Percentiles rank a stretch among this genome's conserved stretches.
These are phyloP conservation scores for Colletotrichum phormii DNA, from an alignment of 2,329 filamentous ascomycete species.

Conservation along the genomic window DNA sequence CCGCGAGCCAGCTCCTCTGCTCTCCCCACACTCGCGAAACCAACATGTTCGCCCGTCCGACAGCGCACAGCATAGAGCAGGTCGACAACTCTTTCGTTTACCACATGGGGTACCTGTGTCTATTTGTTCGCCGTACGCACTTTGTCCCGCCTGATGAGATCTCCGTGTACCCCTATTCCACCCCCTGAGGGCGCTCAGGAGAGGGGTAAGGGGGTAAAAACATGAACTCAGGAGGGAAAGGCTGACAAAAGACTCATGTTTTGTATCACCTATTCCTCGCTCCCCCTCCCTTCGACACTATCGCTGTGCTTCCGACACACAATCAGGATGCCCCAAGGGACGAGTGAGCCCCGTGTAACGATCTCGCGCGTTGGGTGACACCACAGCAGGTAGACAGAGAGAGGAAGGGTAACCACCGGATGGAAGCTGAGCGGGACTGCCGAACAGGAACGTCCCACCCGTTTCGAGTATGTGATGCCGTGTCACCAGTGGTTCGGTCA, in stretches of 20 bases:
- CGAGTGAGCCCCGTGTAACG: conserved; percentile 18
- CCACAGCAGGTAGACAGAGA: conserved; percentile 10
- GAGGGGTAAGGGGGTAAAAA: neutral
- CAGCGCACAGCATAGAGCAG: conserved; percentile 1
- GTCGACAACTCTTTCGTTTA: neutral
- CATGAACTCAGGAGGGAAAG: neutral
- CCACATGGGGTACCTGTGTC: neutral
- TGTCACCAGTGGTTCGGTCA: conserved; percentile 18
- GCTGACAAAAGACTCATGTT: neutral
- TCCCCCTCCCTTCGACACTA: neutral
- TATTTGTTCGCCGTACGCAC: conserved; percentile 7
- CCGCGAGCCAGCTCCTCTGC: neutral
- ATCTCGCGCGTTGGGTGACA: conserved; percentile 9
- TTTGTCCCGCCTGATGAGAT: neutral
- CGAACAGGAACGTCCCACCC: neutral
- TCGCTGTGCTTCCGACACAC: neutral
- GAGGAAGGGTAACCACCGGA: neutral
- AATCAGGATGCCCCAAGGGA: neutral
- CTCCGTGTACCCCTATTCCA: conserved; percentile 14
- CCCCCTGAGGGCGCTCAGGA: neutral
- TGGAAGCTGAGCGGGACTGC: conserved; percentile 13
- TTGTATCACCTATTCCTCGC: neutral
- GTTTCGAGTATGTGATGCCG: conserved; percentile 35
- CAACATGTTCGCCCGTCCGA: conserved; percentile 20
- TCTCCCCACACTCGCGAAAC: conserved; percentile 9